Evolutionary conservation across 345 rosid species (phyloP).

Genomic region (Stellera chamaejasme): DNA sequence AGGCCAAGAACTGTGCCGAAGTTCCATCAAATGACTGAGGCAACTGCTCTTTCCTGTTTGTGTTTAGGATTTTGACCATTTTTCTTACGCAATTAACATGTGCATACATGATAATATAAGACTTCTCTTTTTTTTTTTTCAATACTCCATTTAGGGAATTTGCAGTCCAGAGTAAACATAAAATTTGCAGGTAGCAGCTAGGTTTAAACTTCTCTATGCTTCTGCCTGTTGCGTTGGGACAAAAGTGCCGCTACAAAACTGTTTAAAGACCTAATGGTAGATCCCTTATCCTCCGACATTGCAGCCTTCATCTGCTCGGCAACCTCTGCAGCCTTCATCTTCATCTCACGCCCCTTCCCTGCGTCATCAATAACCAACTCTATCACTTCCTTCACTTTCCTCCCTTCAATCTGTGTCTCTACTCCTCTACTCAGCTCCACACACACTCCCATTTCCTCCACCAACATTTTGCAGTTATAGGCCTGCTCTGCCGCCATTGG

Average conservation of each 20-base stretch:
- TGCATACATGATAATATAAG: no score
- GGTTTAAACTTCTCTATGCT: not conserved
- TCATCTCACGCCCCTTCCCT: constrained; percentile 35
- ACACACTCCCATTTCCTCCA: constrained; percentile 43
- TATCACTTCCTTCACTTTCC: constrained; percentile 26
- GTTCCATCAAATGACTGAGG: constrained; percentile 24
- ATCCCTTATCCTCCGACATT: constrained; percentile 22
- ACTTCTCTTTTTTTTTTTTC: no score
- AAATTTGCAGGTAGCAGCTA: no score
- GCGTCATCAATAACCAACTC: constrained; percentile 25
- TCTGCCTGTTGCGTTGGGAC: not conserved
- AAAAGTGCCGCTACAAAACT: constrained; percentile 17
- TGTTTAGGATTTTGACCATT: no score
- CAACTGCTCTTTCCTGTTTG: no score
- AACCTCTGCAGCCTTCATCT: constrained; percentile 25
- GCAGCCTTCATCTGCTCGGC: constrained; percentile 18
- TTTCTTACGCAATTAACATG: no score
- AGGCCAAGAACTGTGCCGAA: constrained; percentile 35
- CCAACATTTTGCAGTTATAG: constrained; percentile 39
- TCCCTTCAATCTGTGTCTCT: constrained; percentile 5
- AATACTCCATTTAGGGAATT: no score
- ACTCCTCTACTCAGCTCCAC: constrained; percentile 37
- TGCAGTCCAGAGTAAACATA: no score
- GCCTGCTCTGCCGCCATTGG: constrained; percentile 44
- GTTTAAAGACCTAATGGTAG: constrained; percentile 26